Base-by-base conservation (phyloP, 176 grass and related monocot species). In the Puya raimondii region DNA sequence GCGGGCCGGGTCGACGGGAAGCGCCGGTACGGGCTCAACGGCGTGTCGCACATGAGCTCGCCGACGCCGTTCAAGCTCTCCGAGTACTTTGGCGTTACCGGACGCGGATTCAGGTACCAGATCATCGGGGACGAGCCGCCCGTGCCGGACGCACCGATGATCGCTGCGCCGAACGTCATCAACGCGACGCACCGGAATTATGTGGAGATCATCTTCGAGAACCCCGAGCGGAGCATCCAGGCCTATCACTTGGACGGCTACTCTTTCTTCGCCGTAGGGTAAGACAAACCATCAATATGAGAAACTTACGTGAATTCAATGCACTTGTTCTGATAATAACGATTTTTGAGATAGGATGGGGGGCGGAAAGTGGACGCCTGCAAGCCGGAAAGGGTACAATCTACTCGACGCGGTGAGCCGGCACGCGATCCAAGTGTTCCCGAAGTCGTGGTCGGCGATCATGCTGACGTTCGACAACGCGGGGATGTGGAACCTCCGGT, bases 381-480 rank as follows among this genome's bases (percentile, higher is more conserved):
- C 50, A 17, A 72, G 74, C 73, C 65, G 74, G 74, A 68, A 47
- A 48, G 63, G 27, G 1, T 83, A 78, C 68, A 83, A 83, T 53
- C 68, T 67, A 73, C 74, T 83, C 1, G 81, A 83, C 18, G 51
- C 81, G 0, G 81, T 83, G 61, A 83, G 81, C 33, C 70, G 74
- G 69, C 74, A 83, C 81, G 73, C 81, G 13, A 76, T 83, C 23
- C 81, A 83, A 51, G 81, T 83, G 12, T 83, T 73, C 74, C 81
- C 73, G 49, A 78, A 71, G 66, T 83, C 81, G 6, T 83, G 81
- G 81, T 67, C 81, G 0, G 81, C 81, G 15, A 83, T 83, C 74
- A 54, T 68, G 51, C 61, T 78, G 16, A 78, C 81, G 5, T 73
- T 83, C 29, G 81, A 83, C 69, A 83, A 83, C 57, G 69, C 69